Percentiles rank a stretch among this genome's conserved stretches.
Conservation (phyloP, 2,329 filamentous ascomycete species). For the Trichothecium roseum region DNA sequence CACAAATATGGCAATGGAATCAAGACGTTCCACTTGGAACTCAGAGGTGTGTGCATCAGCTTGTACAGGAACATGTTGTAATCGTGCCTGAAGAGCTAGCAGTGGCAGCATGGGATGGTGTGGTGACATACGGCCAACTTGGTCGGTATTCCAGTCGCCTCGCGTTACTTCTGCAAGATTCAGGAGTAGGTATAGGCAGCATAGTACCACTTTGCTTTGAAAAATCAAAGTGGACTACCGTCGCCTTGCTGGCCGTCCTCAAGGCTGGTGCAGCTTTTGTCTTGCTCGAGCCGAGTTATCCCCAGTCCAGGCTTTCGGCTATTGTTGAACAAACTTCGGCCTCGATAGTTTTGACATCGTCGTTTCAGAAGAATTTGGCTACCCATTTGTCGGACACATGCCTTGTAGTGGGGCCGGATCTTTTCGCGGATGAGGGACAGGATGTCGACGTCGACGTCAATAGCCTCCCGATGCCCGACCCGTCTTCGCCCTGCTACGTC, state of each 20-base stretch:
- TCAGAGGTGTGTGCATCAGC: neutral
- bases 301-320: neutral
- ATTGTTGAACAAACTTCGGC: neutral
- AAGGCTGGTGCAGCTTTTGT: neutral
- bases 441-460: too few relatives aligned
- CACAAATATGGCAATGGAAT: too few relatives aligned
- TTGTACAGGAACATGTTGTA: neutral
- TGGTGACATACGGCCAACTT: conserved; percentile 27
- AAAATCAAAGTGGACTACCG: conserved; percentile 1
- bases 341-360: too few relatives aligned
- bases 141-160: conserved; percentile 11
- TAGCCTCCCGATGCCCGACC: too few relatives aligned
- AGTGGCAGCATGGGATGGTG: conserved; percentile 34
- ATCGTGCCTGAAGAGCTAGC: conserved; percentile 8
- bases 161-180: conserved; percentile 23
- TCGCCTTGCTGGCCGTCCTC: neutral
- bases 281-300: neutral
- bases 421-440: too few relatives aligned
- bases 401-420: too few relatives aligned
- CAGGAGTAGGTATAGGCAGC: conserved; percentile 25
- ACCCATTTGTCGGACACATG: neutral
- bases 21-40: too few relatives aligned
- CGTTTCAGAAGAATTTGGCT: neutral
- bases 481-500: too few relatives aligned
- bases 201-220: neutral